These are phyloP conservation scores for Excoecaria cochinchinensis DNA, from an alignment of 345 rosid genomes.

Conservation along the genomic window DNA sequence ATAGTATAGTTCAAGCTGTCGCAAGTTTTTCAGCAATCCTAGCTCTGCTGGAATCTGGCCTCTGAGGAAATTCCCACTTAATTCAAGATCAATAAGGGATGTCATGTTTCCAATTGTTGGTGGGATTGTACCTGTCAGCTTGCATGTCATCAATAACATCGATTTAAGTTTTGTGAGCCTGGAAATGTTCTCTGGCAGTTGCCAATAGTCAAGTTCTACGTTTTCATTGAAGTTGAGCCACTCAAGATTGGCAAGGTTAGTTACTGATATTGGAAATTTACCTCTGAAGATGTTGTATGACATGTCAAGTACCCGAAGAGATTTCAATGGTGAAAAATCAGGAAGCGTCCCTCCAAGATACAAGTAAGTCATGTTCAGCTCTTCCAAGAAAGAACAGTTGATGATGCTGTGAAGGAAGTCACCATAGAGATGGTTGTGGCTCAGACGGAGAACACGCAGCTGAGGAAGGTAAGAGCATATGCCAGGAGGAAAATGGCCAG, in stretches of 20 bases:
- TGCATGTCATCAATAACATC: slow-evolving; percentile 70
- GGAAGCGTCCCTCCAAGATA: slow-evolving; percentile 23
- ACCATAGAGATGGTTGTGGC: slow-evolving; percentile 51
- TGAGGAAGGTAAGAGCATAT: slow-evolving; percentile 69
- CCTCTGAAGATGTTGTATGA: slow-evolving; percentile 31
- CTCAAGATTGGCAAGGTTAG: slow-evolving; percentile 32
- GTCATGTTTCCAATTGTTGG: slow-evolving; percentile 73
- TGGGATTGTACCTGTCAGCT: slow-evolving; percentile 62
- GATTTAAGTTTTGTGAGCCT: slow-evolving; percentile 50
- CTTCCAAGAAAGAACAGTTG: slow-evolving; percentile 70
- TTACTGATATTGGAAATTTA: slow-evolving; percentile 28
- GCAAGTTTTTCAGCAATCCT: slow-evolving; percentile 71
- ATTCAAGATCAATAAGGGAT: slow-evolving; percentile 81
- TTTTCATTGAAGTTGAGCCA: slow-evolving; percentile 32
- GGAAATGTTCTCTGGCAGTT: slow-evolving; percentile 31
- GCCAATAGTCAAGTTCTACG: slow-evolving; percentile 19
- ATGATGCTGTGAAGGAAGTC: slow-evolving; percentile 50
- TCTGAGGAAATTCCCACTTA: slow-evolving; percentile 68
- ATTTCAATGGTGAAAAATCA: slow-evolving; percentile 29
- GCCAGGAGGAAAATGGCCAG: slow-evolving; percentile 60
- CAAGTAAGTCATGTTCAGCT: slow-evolving; percentile 23
- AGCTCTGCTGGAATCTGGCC: slow-evolving; percentile 72
- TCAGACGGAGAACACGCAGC: slow-evolving; percentile 64
- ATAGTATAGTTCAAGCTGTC: slow-evolving; percentile 71
- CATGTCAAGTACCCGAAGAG: slow-evolving; percentile 25